Base-by-base conservation (phyloP, 768 basidiomycete genomes). In the Gautieria morchelliformis region DNA sequence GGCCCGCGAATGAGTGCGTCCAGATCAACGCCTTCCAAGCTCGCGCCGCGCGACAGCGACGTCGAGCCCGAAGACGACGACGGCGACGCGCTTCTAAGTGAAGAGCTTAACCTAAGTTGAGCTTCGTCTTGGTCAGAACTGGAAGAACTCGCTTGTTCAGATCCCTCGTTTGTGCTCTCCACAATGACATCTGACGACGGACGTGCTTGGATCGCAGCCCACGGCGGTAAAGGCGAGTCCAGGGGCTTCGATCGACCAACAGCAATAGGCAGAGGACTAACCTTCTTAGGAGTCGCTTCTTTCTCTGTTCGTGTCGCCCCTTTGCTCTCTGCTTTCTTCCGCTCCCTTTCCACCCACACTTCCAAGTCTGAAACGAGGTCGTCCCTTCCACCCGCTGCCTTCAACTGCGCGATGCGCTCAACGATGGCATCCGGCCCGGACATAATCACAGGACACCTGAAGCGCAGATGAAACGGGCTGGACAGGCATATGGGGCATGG, bases 371-470 rank as follows among this genome's bases (percentile, higher is more conserved):
- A 66, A 40, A 83, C 74, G 19, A 78, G 59, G 11, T 62, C 30
- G 52, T 64, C 40, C 63, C 68, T 50, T 63, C 60, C 63, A 5
- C 61, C 58, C 14, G 46, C 52, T 35, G 68, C 60, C 62, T 71
- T 67, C 19, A 83, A 66, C 59, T 79, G 75, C 8, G 63, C 66
- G 44, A 84, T 65, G 53, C 80, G 78, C 51, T 67, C 68, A 59
- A 68, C 70, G 62, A 84, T 72, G 8, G 74, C 65, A 8, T 68
- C 66, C 0, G 74, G 63, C 10, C 80, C 78, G 39, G 71, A 71
- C 24, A 69, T 58, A 24, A 84, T 70, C 22, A 75, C 65, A 5
- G 79, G 78, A 64, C 83, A 85, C 45, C 65, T 66, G 51, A 71
- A 71, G n/a, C 74, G 76, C 53, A 72, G 67, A 60, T 85, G 83